Evolutionary conservation across 768 basidiomycete species (phyloP), one percentile per base, ranked within the genome.

Genomic region (Tricholoma sp.): DNA sequence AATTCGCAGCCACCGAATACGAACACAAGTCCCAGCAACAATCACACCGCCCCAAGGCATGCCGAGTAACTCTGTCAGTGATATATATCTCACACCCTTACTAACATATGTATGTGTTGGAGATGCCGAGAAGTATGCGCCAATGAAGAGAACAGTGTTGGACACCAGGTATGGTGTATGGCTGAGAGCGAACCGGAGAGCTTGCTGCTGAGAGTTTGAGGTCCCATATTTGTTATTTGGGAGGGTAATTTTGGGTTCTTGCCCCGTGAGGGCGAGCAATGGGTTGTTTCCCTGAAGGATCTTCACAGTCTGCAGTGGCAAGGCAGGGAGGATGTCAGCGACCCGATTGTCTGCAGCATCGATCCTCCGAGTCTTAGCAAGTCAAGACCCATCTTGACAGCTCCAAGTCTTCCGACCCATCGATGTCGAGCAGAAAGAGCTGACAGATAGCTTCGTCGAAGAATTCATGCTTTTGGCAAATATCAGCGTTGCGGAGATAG

Each of bases 391-490:
- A 98, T 62, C 78, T 98, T 13, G 92, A 97, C 65, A 92, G 89
- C 61, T 78, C 94, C 1, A 96, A 98, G 69, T 91, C 90, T 0
- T 89, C 93, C 2, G 94, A 97, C 61, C 96, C 96, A 91, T 98
- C 59, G 96, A 98, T 59, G 95, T 99, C 9, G 94, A 98, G 72
- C 94, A 95, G 68, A 98, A 98, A 69, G 88, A 92, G 64, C 68
- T 90, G 73, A 99, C 97, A 7, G 98, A 98, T 67, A 94, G 91
- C 60, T 74, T 98, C 7, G 97, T 98, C 1, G 97, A 99, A 70
- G 97, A 98, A 70, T 98, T 99, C 73, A 99, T 99, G 97, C 75
- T 99, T 60, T 84, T 99, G 57, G 97, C 97, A 6, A 99, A 98
- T 64, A 89, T 96, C 63, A 91, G 88, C 61, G 97, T 98, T 1